phyloP scores from a whole-genome alignment of 192 early-diverging fungal species.

The Geranomyces michiganensis region DNA sequence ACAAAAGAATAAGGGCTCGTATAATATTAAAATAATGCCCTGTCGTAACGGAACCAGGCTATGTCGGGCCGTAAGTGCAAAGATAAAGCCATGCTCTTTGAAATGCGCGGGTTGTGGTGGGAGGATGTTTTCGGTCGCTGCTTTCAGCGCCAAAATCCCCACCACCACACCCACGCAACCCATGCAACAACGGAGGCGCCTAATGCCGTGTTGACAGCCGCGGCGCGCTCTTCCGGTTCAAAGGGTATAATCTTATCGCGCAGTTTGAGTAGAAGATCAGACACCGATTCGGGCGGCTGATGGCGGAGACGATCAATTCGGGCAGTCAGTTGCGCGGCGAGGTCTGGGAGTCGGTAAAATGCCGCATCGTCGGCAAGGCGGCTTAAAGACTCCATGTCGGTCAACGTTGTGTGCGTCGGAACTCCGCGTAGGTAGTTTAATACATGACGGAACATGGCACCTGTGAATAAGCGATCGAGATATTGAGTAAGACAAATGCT shows the following conservation, averaged over 20 bases:
- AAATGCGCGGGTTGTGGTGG: too few relatives aligned
- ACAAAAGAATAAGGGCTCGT: too few relatives aligned
- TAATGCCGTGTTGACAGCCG: background rate
- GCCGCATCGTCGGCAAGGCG: constrained; percentile 15
- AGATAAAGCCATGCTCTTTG: too few relatives aligned
- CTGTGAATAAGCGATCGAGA: constrained; percentile 5
- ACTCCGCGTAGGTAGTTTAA: constrained; percentile 53
- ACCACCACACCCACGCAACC: too few relatives aligned
- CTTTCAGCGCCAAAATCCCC: too few relatives aligned
- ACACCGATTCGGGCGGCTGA: background rate
- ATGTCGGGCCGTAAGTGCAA: too few relatives aligned
- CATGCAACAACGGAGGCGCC: background rate
- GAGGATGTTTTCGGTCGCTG: too few relatives aligned
- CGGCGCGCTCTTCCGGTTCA: background rate
- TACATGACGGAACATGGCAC: constrained; percentile 50
- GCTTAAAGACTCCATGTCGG: background rate
- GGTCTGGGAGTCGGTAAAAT: constrained; percentile 26
- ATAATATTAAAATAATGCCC: too few relatives aligned
- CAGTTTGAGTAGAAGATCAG: background rate
- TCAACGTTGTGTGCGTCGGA: constrained; percentile 24
- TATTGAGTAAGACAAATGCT: too few relatives aligned
- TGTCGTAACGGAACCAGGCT: too few relatives aligned
- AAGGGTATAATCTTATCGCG: too few relatives aligned
- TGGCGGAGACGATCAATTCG: background rate
- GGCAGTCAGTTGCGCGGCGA: constrained; percentile 17